A percentile compares a stretch with the other conserved stretches of the same genome.
Evolutionary conservation across 2,329 filamentous ascomycete species (phyloP).

Genomic region (Fusarium denticulatum): DNA sequence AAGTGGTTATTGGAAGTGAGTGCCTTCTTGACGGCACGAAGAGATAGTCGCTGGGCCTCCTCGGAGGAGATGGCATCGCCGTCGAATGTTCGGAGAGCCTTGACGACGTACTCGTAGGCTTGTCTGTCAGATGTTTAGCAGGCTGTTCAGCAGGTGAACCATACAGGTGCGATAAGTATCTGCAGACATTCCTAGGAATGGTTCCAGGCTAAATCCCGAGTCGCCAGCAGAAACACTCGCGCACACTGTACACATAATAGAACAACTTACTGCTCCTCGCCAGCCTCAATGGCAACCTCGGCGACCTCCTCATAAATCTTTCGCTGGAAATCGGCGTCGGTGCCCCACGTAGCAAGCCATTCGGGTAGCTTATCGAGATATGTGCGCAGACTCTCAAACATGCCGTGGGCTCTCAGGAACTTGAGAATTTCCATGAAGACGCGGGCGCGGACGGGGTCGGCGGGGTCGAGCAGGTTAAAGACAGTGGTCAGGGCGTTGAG

Average conservation of each 20-base stretch:
- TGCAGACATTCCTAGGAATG: background rate
- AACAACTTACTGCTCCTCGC: conserved; percentile 75
- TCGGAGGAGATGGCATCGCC: conserved; percentile 65
- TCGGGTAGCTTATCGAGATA: conserved; percentile 84
- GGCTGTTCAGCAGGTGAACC: background rate
- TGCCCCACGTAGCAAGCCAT: conserved; percentile 87
- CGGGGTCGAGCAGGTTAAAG: conserved; percentile 88
- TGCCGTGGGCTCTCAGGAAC: conserved; percentile 77
- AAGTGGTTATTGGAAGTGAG: conserved; percentile 66
- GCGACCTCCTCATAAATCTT: conserved; percentile 86
- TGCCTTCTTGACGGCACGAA: conserved; percentile 65
- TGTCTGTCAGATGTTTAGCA: conserved; percentile 53
- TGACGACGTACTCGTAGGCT: conserved; percentile 74
- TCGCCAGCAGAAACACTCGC: background rate
- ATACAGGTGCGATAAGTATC: background rate
- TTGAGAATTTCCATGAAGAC: conserved; percentile 90
- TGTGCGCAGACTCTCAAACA: conserved; percentile 85
- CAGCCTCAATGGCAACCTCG: conserved; percentile 80
- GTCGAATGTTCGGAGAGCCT: conserved; percentile 70
- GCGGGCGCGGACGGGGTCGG: conserved; percentile 85
- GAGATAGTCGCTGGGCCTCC: conserved; percentile 68
- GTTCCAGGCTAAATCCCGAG: background rate
- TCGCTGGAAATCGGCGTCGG: conserved; percentile 82
- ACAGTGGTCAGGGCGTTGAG: conserved; percentile 92
- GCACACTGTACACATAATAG: conserved; percentile 1